Percentiles rank a stretch among this genome's conserved stretches.
These are phyloP conservation scores for Taxillus chinensis DNA, from an alignment of 164 flowering plant genomes.

Conservation along the genomic window DNA sequence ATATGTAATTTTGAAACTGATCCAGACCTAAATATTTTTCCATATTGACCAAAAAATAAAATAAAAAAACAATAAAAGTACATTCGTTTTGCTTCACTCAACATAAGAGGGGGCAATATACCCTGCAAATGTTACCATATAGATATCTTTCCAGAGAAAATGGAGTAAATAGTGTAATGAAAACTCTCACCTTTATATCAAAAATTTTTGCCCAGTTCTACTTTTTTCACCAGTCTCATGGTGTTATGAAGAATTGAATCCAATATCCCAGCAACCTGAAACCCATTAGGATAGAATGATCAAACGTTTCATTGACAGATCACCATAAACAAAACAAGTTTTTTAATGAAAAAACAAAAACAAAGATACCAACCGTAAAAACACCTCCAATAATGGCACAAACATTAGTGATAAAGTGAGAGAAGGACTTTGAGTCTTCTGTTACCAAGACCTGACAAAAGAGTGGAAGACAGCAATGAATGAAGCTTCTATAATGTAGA, in stretches of 20 bases:
- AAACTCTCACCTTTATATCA: slow-evolving; percentile 26
- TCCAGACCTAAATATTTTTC: too few species aligned
- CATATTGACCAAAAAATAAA: too few species aligned
- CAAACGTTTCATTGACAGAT: slow-evolving; percentile 2
- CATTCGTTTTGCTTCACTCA: not conserved
- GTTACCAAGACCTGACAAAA: slow-evolving; percentile 55
- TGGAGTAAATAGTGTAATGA: not conserved
- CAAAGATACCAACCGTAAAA: slow-evolving; percentile 62
- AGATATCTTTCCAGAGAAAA: not conserved
- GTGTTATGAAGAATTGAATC: slow-evolving; percentile 82
- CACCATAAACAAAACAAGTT: too few species aligned
- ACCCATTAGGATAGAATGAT: slow-evolving; percentile 3
- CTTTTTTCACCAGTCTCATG: slow-evolving; percentile 63
- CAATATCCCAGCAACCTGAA: slow-evolving; percentile 96
- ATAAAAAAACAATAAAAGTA: not conserved
- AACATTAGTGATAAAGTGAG: slow-evolving; percentile 88
- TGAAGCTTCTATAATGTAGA: too few species aligned
- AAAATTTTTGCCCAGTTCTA: slow-evolving; percentile 88
- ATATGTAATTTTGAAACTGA: too few species aligned
- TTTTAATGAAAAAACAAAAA: not conserved
- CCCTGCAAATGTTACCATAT: not conserved
- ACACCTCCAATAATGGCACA: slow-evolving; percentile 97
- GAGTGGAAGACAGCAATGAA: not conserved
- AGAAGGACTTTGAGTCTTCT: slow-evolving; percentile 70
- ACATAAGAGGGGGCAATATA: not conserved